Evolutionary conservation across 2,329 filamentous ascomycete species (phyloP), one percentile per base, ranked within the genome.

Genomic region (Talaromyces rugulosus): DNA sequence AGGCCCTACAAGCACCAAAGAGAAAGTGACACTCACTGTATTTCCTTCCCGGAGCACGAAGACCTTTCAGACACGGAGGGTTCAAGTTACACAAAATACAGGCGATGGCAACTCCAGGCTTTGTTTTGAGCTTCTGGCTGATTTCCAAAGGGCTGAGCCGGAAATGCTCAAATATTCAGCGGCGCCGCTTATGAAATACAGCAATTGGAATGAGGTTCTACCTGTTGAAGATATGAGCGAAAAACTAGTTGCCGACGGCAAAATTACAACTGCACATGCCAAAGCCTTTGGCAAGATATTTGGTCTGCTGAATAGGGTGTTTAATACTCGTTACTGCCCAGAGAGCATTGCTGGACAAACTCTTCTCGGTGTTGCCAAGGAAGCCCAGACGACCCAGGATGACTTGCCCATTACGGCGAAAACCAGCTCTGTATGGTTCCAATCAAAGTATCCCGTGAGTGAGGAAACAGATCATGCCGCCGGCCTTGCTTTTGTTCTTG

Each of bases 11-110:
- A 69, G 73, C 18, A 78, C 71, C 0, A 75, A 78, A 30, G 70
- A 74, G 23, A 75, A 74, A 16, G 63, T 83, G 1, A 66, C 67
- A 40, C 76, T 74, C 57, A 72, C 64, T 3, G 77, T 81, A 1
- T 69, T 70, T 18, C 66, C 64, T 16, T 72, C 76, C 1, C 74
- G 82, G 12, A 75, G 79, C 56, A 83, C 82, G 1, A 73, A 77
- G 14, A 79, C 79, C 0, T 84, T 84, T 59, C 76, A 77, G 2
- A 83, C 81, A 0, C 72, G 80, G 2, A 71, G 78, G 4, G 76
- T 84, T 3, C 72, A 80, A 62, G 74, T 83, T 31, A 75, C 70
- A 57, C 82, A 84, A 61, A 65, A 69, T 28, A 73, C 73, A 18
- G 67, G 75, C 0, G 70, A 77, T 56, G 77, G 76, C 9, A 58